Base-by-base conservation (phyloP, 768 basidiomycete species). In the Postia placenta region DNA sequence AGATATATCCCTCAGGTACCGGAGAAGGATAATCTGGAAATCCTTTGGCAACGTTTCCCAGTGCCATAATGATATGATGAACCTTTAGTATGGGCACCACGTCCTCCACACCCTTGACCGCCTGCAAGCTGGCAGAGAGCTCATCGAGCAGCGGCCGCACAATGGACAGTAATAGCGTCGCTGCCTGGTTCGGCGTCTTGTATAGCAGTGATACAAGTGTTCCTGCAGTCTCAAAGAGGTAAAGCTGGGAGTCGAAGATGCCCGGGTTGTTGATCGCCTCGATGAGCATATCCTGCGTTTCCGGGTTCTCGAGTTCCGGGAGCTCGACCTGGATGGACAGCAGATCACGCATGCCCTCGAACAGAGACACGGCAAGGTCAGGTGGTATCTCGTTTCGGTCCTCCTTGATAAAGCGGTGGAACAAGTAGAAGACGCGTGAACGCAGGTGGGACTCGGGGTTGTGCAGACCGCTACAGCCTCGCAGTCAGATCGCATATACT, bases 11-110 rank as follows among this genome's bases (percentile, higher is more conserved):
- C 56, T 78, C 75, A 0, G 82, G 80, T 1, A 83, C 69, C 1
- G 81, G 76, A 14, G 77, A 80, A 37, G 90, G 87, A 60, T 87
- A 86, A 62, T 92, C 92, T 0, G 96, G 96, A 68, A 97, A 98
- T 11, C 96, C 96, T 68, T 96, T 96, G 28, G 93, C 88, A 48
- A 97, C 80, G 58, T 89, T 92, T 11, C 95, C 95, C 19, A 97
- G 73, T 2, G 95, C 93, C 83, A 95, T 87, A 64, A 97, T 86
- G 56, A 85, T 76, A 68, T 98, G 94, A 58, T 98, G 96, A 6
- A 92, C 80, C 60, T 81, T 83, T 47, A 97, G 74, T 58, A 96
- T 81, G n/a, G 89, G 78, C 38, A 87, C 64, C 5, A 89, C 68
- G 56, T 92, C 87, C 40, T 79, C 74, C 2, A 75, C 65, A 7